A percentile compares a stretch with the other conserved stretches of the same genome.
phyloP scores from a whole-genome alignment of 305 asterid genomes.

The Plantago coronopus region DNA sequence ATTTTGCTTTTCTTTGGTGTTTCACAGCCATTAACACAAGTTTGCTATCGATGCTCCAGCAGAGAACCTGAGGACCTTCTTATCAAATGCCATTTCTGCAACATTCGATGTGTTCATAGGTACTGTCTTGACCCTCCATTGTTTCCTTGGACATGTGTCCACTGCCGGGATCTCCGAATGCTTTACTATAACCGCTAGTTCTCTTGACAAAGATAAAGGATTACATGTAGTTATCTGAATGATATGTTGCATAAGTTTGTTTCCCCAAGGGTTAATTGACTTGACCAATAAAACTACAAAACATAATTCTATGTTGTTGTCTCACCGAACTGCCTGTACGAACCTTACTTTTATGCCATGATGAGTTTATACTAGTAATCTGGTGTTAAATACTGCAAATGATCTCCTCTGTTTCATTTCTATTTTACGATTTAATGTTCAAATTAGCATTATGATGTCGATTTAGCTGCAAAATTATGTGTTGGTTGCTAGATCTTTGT shows the following conservation, averaged over 20 bases:
- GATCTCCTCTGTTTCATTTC: too few species aligned
- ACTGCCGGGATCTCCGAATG: conserved; percentile 70
- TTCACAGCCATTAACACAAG: conserved; percentile 41
- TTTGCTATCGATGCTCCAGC: conserved; percentile 55
- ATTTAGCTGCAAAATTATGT: too few species aligned
- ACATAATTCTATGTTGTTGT: not conserved
- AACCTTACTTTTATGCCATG: too few species aligned
- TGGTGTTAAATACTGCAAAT: too few species aligned
- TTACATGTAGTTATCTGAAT: not conserved
- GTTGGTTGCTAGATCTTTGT: too few species aligned
- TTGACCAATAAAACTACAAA: too few species aligned
- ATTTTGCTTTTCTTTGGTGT: conserved; percentile 18
- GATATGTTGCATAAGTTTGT: not conserved
- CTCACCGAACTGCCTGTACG: too few species aligned
- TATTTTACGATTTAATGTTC: too few species aligned
- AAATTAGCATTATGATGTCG: too few species aligned
- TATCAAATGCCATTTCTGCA: conserved; percentile 47
- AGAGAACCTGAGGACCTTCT: conserved; percentile 89
- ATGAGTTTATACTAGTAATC: too few species aligned
- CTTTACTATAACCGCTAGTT: conserved; percentile 40
- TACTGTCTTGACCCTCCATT: conserved; percentile 88
- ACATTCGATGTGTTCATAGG: conserved; percentile 52
- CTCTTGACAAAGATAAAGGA: not conserved
- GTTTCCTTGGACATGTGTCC: conserved; percentile 72
- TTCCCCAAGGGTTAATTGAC: too few species aligned